Evolutionary conservation across 2,329 filamentous ascomycete genomes (phyloP).

Genomic region (Trichoderma sp.): DNA sequence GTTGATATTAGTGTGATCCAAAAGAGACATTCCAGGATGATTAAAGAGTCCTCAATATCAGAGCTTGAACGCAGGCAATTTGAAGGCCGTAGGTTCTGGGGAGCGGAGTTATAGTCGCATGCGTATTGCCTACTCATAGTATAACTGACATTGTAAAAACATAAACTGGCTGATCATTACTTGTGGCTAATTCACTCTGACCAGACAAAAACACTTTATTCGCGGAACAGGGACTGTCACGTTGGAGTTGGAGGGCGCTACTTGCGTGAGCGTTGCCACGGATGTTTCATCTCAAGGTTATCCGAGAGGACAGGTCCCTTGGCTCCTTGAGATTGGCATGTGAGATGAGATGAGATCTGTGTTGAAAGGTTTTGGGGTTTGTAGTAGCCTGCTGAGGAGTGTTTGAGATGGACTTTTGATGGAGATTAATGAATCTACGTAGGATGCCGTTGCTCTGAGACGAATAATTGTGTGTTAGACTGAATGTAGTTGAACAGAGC

Average conservation of each 20-base stretch:
- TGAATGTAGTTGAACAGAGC: neutral
- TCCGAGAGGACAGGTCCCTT: neutral
- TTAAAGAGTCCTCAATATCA: no score
- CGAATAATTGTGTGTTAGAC: neutral
- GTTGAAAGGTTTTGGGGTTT: neutral
- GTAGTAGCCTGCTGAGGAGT: neutral
- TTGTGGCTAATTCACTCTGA: neutral
- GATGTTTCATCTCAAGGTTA: constrained; percentile 17
- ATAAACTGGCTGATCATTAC: neutral
- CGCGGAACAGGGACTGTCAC: neutral
- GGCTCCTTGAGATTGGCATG: neutral
- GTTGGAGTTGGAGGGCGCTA: neutral
- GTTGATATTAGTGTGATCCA: neutral
- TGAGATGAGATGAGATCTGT: constrained; percentile 3
- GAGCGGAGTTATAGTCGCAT: neutral
- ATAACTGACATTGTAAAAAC: neutral
- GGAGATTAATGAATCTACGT: neutral
- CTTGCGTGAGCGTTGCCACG: neutral
- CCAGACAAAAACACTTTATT: neutral
- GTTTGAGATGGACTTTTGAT: neutral
- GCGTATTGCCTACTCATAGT: neutral
- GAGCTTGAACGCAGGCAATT: no score
- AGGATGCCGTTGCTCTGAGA: no score
- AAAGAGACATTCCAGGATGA: neutral
- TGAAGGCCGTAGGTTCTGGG: neutral